Evolutionary conservation across 441 rosid genomes (phyloP), one percentile per base, ranked within the genome.

Genomic region (Populus trichocarpa): DNA sequence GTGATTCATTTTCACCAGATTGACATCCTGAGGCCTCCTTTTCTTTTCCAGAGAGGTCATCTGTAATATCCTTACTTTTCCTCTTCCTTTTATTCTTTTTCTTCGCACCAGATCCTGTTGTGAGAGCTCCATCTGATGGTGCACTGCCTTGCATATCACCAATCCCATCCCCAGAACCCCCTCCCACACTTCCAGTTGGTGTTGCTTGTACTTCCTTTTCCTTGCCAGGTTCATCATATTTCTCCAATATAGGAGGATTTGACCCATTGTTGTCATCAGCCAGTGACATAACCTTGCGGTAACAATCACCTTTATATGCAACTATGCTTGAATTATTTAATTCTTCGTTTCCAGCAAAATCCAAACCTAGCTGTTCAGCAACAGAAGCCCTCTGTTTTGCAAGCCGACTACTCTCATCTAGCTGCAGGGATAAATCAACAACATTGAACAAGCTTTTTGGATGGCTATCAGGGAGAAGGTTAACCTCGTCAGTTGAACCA

Each of bases 1-100:
- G 71, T 23, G 73, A 75, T 77, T 71, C n/a, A 59, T 81, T 82
- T 68, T 80, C 79, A 38, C n/a, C 36, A 30, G 23, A 53, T 36
- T 71, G 76, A 75, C 63, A 71, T 18, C 67, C 77, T 18, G 59
- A 35, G 65, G 36, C 74, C 66, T 59, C 23, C n/a, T 42, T 67
- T 77, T 82, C 86, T 68, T 82, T 57, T 65, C 64, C 28, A 82
- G 63, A 53, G 75, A 32, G 77, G 30, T 79, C 67, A 35, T 23
- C 57, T 12, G 61, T 38, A 32, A 28, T 77, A 78, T 53, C 69
- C 26, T 71, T 36, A 5, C 32, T 74, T 72, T 68, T 75, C 61
- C 66, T 83, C 59, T 70, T 84, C 16, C 76, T 26, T 74, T 77
- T 80, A 20, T 1, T 76, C 66, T 74, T 81, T 72, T 13, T 77